Evolutionary conservation across 2,329 filamentous ascomycete species (phyloP).

Genomic region (Fusarium floridanum): DNA sequence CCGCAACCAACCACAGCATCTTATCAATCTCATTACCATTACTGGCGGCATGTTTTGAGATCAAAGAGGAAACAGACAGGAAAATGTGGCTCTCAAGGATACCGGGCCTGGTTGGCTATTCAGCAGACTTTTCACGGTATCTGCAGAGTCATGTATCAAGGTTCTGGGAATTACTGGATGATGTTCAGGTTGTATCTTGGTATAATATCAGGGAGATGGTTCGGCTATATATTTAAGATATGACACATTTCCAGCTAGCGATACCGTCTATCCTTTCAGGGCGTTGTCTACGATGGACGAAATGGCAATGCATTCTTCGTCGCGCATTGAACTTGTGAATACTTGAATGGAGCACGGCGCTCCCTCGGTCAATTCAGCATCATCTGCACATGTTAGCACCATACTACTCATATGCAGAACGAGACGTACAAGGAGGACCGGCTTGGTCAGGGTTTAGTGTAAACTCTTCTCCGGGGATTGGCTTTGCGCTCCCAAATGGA

Average conservation of each 20-base stretch:
- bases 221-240: background rate
- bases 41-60: conserved; percentile 43
- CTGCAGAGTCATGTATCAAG: background rate
- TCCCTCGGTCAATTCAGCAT: conserved; percentile 55
- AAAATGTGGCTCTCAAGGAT: conserved; percentile 2
- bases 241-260: background rate
- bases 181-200: background rate
- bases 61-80: conserved; percentile 24
- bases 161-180: background rate
- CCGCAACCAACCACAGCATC: conserved; percentile 8
- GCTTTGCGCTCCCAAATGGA: conserved; percentile 55
- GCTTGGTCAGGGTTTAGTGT: conserved; percentile 18
- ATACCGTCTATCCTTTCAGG: background rate
- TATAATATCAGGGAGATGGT: background rate
- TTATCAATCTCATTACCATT: conserved; percentile 1
- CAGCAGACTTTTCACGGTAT: background rate
- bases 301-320: conserved; percentile 58
- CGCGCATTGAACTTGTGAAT: conserved; percentile 59
- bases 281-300: conserved; percentile 27
- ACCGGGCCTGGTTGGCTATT: conserved; percentile 2
- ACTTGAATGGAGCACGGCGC: conserved; percentile 62
- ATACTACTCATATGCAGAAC: no score
- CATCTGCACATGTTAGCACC: conserved; percentile 49
- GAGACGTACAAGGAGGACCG: conserved; percentile 19
- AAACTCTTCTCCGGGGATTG: conserved; percentile 9